phyloP scores from a whole-genome alignment of 2,329 filamentous ascomycete genomes.

The Pezicula rhizophila region DNA sequence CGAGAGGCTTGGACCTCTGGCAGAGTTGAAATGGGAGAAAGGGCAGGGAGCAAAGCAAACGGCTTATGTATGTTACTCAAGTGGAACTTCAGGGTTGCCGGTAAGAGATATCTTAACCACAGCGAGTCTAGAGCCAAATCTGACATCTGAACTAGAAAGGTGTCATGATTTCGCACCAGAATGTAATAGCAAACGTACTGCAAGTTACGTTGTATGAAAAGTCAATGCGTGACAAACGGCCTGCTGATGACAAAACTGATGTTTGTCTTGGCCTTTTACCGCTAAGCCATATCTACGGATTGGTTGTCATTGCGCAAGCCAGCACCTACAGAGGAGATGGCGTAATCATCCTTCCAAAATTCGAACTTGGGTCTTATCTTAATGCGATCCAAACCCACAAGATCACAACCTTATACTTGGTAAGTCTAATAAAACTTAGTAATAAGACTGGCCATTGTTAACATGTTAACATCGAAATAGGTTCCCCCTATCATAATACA shows the following conservation, averaged over 20 bases:
- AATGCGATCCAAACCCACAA: constrained; percentile 61
- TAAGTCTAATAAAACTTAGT: constrained; percentile 29
- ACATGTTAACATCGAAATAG: constrained; percentile 27
- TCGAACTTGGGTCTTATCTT: constrained; percentile 63
- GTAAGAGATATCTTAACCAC: constrained; percentile 37
- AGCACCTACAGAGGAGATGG: constrained; percentile 67
- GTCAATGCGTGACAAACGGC: constrained; percentile 25
- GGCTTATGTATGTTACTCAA: constrained; percentile 75
- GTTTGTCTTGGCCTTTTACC: constrained; percentile 64
- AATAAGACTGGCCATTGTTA: not conserved
- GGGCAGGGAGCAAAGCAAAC: constrained; percentile 63
- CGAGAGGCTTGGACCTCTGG: constrained; percentile 42
- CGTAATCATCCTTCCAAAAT: constrained; percentile 67
- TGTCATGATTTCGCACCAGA: constrained; percentile 75
- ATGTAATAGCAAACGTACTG: constrained; percentile 71
- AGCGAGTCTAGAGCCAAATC: not conserved
- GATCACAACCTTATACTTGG: constrained; percentile 62
- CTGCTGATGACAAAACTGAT: constrained; percentile 18
- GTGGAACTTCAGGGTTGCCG: constrained; percentile 72
- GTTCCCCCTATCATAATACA: constrained; percentile 78
- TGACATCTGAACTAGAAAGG: constrained; percentile 52
- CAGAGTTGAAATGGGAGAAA: constrained; percentile 51
- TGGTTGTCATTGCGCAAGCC: constrained; percentile 64
- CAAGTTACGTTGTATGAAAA: constrained; percentile 48
- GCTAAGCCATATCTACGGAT: constrained; percentile 75